A percentile compares a stretch with the other conserved stretches of the same genome.
These are phyloP conservation scores for Nephelium lappaceum DNA, from an alignment of 345 rosid genomes.

Conservation along the genomic window DNA sequence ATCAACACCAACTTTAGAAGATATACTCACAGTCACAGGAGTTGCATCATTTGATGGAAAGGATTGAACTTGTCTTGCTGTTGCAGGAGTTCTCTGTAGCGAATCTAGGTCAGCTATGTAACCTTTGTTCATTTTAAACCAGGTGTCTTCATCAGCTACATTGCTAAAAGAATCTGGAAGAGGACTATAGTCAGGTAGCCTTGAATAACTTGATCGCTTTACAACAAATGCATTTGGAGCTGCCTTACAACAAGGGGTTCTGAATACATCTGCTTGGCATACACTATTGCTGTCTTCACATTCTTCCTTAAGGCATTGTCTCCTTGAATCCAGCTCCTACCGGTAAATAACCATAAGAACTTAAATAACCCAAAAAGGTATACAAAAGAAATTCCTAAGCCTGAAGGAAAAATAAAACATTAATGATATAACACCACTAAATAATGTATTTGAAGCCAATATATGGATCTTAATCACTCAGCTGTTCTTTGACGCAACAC, in stretches of 20 bases:
- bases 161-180: slow-evolving; percentile 73
- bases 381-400: not conserved
- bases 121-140: slow-evolving; percentile 93
- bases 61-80: slow-evolving; percentile 68
- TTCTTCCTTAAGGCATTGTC: slow-evolving; percentile 44
- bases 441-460: too few species aligned
- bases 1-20: slow-evolving; percentile 17
- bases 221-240: slow-evolving; percentile 70
- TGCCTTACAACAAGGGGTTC: slow-evolving; percentile 66
- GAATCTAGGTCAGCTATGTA: slow-evolving; percentile 78
- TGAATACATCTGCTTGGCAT: slow-evolving; percentile 46
- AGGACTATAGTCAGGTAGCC: slow-evolving; percentile 72
- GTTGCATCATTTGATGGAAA: slow-evolving; percentile 49
- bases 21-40: slow-evolving; percentile 73
- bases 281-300: slow-evolving; percentile 41
- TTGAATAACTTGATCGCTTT: slow-evolving; percentile 67
- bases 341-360: slow-evolving; percentile 10
- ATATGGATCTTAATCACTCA: too few species aligned
- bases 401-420: not conserved
- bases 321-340: slow-evolving; percentile 41
- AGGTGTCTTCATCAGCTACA: slow-evolving; percentile 93
- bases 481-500: too few species aligned
- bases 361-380: not conserved
- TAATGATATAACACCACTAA: not conserved
- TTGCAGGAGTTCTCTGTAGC: slow-evolving; percentile 72